A percentile compares a stretch with the other conserved stretches of the same genome.
Conservation (phyloP, 441 rosid genomes). For the Sinapis alba region DNA sequence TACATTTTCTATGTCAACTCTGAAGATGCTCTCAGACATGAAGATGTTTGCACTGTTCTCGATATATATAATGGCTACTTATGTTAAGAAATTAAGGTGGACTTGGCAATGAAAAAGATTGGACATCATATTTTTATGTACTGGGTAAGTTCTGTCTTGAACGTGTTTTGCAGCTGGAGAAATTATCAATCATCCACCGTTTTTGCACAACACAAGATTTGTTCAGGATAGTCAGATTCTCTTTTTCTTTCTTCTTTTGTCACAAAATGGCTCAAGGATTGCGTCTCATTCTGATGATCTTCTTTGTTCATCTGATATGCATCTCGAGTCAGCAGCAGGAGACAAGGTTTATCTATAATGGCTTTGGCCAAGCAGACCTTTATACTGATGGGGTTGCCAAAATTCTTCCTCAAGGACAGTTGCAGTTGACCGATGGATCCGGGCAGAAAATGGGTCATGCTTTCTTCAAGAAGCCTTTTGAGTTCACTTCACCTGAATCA, state of each 20-base stretch:
- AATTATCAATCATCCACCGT: neutral
- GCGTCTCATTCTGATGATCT: constrained; percentile 24
- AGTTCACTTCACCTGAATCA: constrained; percentile 27
- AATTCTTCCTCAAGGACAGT: constrained; percentile 42
- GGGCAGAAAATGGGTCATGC: constrained; percentile 47
- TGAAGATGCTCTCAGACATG: too few species aligned
- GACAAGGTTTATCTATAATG: constrained; percentile 43
- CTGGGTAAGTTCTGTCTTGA: constrained; percentile 1
- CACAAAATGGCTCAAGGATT: constrained; percentile 4
- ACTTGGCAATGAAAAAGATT: too few species aligned
- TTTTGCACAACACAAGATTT: constrained; percentile 4
- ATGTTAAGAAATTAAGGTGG: too few species aligned
- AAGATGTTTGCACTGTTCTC: too few species aligned
- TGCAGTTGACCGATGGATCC: constrained; percentile 51
- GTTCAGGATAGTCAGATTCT: constrained; percentile 1
- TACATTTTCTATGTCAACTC: too few species aligned
- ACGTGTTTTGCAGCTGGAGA: neutral
- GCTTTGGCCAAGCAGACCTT: constrained; percentile 44
- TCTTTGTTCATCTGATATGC: constrained; percentile 18
- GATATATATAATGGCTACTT: too few species aligned
- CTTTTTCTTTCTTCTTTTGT: neutral
- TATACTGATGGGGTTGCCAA: constrained; percentile 44
- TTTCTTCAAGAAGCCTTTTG: constrained; percentile 46
- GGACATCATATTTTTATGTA: constrained; percentile 2
- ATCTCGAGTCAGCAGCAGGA: constrained; percentile 34